These are phyloP conservation scores for Suillus cothurnatus DNA, from an alignment of 768 basidiomycete genomes.

Conservation along the genomic window DNA sequence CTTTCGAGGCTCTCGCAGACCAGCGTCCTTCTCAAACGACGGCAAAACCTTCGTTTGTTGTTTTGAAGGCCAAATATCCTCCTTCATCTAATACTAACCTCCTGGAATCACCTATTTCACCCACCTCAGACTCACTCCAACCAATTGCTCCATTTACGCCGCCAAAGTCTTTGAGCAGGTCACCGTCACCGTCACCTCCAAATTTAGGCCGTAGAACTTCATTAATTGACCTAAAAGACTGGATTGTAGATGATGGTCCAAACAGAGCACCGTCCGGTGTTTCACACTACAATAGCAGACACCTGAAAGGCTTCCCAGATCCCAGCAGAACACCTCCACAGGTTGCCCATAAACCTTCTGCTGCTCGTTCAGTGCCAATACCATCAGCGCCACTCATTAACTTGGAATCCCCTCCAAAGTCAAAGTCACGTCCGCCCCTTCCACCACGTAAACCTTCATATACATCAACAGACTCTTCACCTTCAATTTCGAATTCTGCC, in stretches of 20 bases:
- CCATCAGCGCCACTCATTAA: conserved; percentile 51
- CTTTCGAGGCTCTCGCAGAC: conserved; percentile 58
- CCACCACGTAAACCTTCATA: conserved; percentile 69
- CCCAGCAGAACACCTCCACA: conserved; percentile 29
- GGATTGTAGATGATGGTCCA: conserved; percentile 68
- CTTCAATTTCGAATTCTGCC: conserved; percentile 25
- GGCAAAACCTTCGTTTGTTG: not conserved
- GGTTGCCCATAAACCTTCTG: conserved; percentile 11
- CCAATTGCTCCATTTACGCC: conserved; percentile 43
- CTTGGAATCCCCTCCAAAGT: conserved; percentile 52
- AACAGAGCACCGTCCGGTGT: conserved; percentile 21
- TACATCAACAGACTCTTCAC: conserved; percentile 45
- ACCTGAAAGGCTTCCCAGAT: conserved; percentile 21
- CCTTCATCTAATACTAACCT: conserved; percentile 25
- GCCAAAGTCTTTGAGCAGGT: conserved; percentile 21
- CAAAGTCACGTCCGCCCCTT: conserved; percentile 55
- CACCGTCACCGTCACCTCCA: conserved; percentile 50
- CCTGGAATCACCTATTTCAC: conserved; percentile 55
- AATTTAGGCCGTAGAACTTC: conserved; percentile 51
- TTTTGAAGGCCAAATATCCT: conserved; percentile 9
- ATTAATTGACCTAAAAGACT: conserved; percentile 71
- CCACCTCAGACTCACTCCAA: conserved; percentile 43
- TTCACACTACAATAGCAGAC: conserved; percentile 13
- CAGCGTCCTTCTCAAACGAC: conserved; percentile 24
- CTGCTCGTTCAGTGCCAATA: conserved; percentile 8